Evolutionary conservation across 495 filamentous ascomycete species (phyloP), one percentile per base, ranked within the genome.

Genomic region (Talaromyces thailandensis): DNA sequence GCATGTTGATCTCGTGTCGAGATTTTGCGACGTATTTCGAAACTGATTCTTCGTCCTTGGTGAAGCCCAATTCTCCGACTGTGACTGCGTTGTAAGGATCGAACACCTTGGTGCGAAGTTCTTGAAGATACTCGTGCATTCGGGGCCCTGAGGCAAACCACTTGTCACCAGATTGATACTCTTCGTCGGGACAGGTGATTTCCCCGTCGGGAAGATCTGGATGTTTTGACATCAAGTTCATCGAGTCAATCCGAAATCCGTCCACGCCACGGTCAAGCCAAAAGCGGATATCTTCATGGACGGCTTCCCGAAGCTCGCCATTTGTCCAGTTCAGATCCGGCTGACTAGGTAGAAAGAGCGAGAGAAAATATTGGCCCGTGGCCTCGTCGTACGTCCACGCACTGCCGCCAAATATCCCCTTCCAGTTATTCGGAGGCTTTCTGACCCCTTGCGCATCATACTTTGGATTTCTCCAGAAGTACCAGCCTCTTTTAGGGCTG

Each of bases 381-480:
- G 43, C 28, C 48, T 75, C 71, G 58, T 79, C 76, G 64, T 65
- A 79, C 1, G 65, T 72, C 77, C 77, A 80, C 6, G 77, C 77
- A 37, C 64, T 69, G 57, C 71, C 76, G 63, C 65, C 80, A 62
- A 83, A 73, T 21, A 76, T 71, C 12, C 71, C 67, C 14, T 67
- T 71, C 82, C 83, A 87, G 61, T 87, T 86, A 58, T 82, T 86
- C 1, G 84, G 84, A 16, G 83, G 81, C 55, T 76, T 66, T 5
- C 80, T 69, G 1, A 73, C 76, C 1, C 85, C 85, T 23, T 79
- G 60, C 2, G 63, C 65, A 58, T 76, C 77, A 63, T 77, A 78
- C 43, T 75, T 75, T 0, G 80, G 70, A 18, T 76, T 72, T 37
- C 76, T 79, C 85, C 84, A 87, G 64, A 88, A 82, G 59, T 88